Base-by-base conservation (phyloP, 2,329 filamentous ascomycete species). In the Fusarium verticillioides region DNA sequence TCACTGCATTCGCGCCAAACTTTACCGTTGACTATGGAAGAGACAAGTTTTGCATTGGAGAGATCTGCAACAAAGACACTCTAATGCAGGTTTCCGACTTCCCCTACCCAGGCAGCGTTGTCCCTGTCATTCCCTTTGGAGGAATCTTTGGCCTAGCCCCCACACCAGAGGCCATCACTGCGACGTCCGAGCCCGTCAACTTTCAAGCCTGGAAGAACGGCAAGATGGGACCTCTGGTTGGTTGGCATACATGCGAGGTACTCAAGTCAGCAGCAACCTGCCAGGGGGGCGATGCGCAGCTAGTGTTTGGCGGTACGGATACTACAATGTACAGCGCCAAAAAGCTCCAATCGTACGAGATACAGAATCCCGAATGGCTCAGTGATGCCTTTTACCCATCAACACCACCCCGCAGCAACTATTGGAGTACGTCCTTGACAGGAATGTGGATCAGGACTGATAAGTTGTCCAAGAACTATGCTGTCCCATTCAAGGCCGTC, bases 321-420 rank as follows among this genome's bases (percentile, higher is more conserved):
- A 58, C 40, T 7, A 18, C 39, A 13, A 58, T 58, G 60, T 62
- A 62, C n/a, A 42, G 26, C 7, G 10, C 32, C 23, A 39, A 32
- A 10, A 1, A 47, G 4, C 6, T 62, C 16, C 40, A 40, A 9
- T 46, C 50, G 9, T 62, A 67, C 44, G 23, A 28, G 37, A 65
- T 67, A 18, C 64, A 44, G 44, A 65, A 67, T n/a, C 64, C 64
- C 3, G 44, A 44, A 7, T 67, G 64, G 64, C 61, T 67, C 13
- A 65, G 60, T 34, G 64, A 64, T 8, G 64, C 64, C 21, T 65
- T 65, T 30, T 67, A 47, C 44, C 64, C 64, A 5, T 30, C 37
- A 23, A 67, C 52, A 5, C 64, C 64, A 18, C 60, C 64, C 10
- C 64, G 60, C 21, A 64, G 46, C 26, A 67, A 67, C 39, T 67